A percentile compares a stretch with the other conserved stretches of the same genome.
Evolutionary conservation across 495 filamentous ascomycete species (phyloP).

Genomic region (Aspergillus bridgeri): DNA sequence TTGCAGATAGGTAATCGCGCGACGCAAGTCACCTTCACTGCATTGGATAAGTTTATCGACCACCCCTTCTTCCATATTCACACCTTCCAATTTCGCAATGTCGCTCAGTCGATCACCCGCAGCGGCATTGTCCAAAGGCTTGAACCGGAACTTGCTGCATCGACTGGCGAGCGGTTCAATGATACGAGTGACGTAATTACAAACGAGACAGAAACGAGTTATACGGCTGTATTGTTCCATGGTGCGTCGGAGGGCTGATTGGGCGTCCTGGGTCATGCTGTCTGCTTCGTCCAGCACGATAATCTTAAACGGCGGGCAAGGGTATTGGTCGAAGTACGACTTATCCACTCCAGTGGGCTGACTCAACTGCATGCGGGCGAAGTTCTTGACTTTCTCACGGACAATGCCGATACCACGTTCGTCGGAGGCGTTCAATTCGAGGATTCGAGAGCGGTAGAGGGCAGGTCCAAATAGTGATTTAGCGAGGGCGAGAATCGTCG

Average conservation of each 20-base stretch:
- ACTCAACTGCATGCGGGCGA: conserved; percentile 89
- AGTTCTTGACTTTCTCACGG: conserved; percentile 98
- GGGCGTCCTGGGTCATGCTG: conserved; percentile 97
- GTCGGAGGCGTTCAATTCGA: conserved; percentile 98
- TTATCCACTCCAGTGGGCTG: conserved; percentile 63
- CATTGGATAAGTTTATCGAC: conserved; percentile 80
- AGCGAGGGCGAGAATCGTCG: conserved; percentile 90
- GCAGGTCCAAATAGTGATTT: conserved; percentile 97
- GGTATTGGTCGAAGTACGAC: conserved; percentile 71
- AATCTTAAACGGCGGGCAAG: conserved; percentile 97
- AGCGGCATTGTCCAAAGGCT: conserved; percentile 82
- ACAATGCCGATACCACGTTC: conserved; percentile 97
- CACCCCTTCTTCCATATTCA: conserved; percentile 72
- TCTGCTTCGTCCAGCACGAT: conserved; percentile 97
- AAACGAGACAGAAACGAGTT: conserved; percentile 94
- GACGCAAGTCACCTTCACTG: conserved; percentile 89
- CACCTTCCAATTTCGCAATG: conserved; percentile 74
- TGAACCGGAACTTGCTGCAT: conserved; percentile 98
- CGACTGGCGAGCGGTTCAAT: conserved; percentile 90
- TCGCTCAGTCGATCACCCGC: conserved; percentile 70
- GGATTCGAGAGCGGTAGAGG: conserved; percentile 86
- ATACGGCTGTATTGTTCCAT: conserved; percentile 98
- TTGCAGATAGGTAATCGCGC: conserved; percentile 94
- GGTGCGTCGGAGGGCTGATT: conserved; percentile 84
- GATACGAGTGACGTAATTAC: conserved; percentile 97